Evolutionary conservation across 345 rosid species (phyloP).

Genomic region (Dipteronia dyeriana): DNA sequence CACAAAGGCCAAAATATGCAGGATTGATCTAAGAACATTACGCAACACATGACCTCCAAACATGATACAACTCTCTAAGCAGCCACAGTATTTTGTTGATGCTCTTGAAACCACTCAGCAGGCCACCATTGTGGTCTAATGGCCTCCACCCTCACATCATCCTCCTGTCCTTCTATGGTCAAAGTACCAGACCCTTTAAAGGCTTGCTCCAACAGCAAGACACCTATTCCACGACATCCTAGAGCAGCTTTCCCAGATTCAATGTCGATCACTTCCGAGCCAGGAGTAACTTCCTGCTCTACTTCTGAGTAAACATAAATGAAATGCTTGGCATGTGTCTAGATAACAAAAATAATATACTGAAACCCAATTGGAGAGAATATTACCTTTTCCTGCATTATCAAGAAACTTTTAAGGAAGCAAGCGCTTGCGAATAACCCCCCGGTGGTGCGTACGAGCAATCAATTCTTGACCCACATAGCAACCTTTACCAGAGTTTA

Average conservation of each 20-base stretch:
- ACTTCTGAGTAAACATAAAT: constrained; percentile 42
- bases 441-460: constrained; percentile 90
- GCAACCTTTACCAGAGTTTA: constrained; percentile 95
- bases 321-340: background rate
- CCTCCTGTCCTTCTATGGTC: constrained; percentile 49
- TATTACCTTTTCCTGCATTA: constrained; percentile 55
- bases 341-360: background rate
- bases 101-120: constrained; percentile 62
- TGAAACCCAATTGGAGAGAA: background rate
- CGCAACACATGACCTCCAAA: background rate
- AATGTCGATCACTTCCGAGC: constrained; percentile 61
- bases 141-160: constrained; percentile 56
- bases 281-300: constrained; percentile 55
- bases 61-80: constrained; percentile 28
- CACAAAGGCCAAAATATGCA: background rate
- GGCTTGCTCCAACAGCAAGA: constrained; percentile 68
- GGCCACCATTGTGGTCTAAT: constrained; percentile 89
- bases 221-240: constrained; percentile 75
- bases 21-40: background rate
- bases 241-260: constrained; percentile 63
- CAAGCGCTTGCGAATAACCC: constrained; percentile 81
- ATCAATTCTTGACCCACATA: constrained; percentile 94
- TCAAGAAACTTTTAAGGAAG: constrained; percentile 68
- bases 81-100: constrained; percentile 36
- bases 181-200: constrained; percentile 46